Evolutionary conservation across 2,329 filamentous ascomycete genomes (phyloP), one percentile per base, ranked within the genome.

Genomic region (Chrysoporthe puriensis): DNA sequence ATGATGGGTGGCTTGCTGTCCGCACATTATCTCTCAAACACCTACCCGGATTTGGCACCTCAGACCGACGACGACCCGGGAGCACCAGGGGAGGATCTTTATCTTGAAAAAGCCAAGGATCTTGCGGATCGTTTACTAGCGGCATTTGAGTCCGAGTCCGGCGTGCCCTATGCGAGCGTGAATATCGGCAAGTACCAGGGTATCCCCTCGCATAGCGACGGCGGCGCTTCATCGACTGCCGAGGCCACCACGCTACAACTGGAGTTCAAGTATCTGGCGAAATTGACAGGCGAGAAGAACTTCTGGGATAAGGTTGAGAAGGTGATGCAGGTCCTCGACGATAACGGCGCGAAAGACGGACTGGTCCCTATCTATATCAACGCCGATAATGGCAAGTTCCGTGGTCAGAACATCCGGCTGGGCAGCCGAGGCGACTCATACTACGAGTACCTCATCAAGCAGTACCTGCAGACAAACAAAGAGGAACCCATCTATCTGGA

Each of bases 391-490:
- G 96, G 96, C 66, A 82, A 88, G 64, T 99, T 98, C 80, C 86
- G 88, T 62, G 93, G 93, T 26, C 80, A 88, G 26, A 97, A 97
- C 75, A 95, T 99, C 74, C 91, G 96, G 21, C 85, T 98, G 32
- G 96, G 96, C 50, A 97, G 93, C 77, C 88, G 96, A 70, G 96
- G 96, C 58, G 96, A 99, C 81, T 97, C 94, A 60, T 99, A 98
- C 81, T 99, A 99, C 80, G 93, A 99, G 80, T 99, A 99, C 78
- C 88, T 99, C 62, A 96, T 98, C 83, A 99, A 99, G 82, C 96
- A 99, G 78, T 98, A 97, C 77, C 85, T 97, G 26, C 96, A 99
- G 79, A 99, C 96, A 14, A 92, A 92, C 66, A 89, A 91, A 76
- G 85, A 94, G 75, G 95, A 99, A 77, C 84, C 89, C 0, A 81